Base-by-base conservation (phyloP, 2,329 filamentous ascomycete genomes). In the Thielaviopsis punctulata region DNA sequence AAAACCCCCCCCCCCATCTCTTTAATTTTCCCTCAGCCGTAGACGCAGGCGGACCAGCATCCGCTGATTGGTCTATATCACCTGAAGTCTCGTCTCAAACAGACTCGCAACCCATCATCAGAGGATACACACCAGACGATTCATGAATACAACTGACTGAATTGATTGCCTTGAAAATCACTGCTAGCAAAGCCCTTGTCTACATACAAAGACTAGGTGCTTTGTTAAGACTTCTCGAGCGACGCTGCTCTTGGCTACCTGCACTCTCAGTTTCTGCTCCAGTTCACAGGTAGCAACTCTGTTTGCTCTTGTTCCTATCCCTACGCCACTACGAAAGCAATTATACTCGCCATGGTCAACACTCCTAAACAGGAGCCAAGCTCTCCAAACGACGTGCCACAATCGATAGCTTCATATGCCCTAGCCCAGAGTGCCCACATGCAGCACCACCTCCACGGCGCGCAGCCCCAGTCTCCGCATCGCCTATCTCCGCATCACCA, bases 351-450 rank as follows among this genome's bases (percentile, higher is more conserved):
- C 18, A 52, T 52, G 50, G 50, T 46, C 45, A 30, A 39, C 33
- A 39, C 43, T 36, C 50, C 50, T n/a, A 52, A 52, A 21, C 23
- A 41, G 45, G 50, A 52, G 50, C 43, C 43, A 30, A 49, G 33
- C 22, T 46, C 50, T 39, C 50, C 50, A 22, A 41, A 36, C 36
- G 36, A 49, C 48, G 36, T 41, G 2, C n/a, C 15, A n/a, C 15
- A 41, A 15, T 18, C 36, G 4, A 41, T 41, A 18, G 4, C 36
- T 1, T 15, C n/a, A 18, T 41, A 18, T n/a, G 36, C 36, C n/a
- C n/a, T n/a, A n/a, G 36, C 36, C n/a, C 36, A 15, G 19, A 18
- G 36, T 41, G 36, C 3, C n/a, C 36, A 41, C 36, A 41, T 41
- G 36, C 36, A 41, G 36, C 36, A 19, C 3, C 36, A 41, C n/a